These are phyloP conservation scores for Guillardia theta DNA, from an alignment of 78 protist genomes.

Conservation along the genomic window DNA sequence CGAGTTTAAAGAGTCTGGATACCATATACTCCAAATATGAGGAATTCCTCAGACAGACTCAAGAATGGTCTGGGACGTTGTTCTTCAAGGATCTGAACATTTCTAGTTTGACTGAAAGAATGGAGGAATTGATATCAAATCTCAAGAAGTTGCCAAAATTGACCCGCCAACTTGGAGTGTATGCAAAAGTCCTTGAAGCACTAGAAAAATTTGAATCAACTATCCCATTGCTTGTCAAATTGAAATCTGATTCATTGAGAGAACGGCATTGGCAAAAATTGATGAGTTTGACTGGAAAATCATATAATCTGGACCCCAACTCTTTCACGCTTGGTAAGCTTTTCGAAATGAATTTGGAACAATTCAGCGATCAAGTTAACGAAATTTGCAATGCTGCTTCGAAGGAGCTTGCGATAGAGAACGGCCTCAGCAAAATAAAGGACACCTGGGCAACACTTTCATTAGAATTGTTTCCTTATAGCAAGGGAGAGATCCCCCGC, in stretches of 20 bases:
- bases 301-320: conserved; percentile 55
- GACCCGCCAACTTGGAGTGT: not conserved
- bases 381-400: conserved; percentile 66
- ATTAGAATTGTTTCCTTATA: conserved; percentile 61
- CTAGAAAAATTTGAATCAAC: conserved; percentile 65
- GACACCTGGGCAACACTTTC: conserved; percentile 64
- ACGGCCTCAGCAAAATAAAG: conserved; percentile 52
- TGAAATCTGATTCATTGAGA: conserved; percentile 79
- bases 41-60: not conserved
- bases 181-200: not conserved
- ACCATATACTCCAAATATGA: not conserved
- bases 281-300: conserved; percentile 63
- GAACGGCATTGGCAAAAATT: conserved; percentile 80
- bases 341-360: conserved; percentile 71
- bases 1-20: not conserved
- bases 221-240: conserved; percentile 72
- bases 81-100: conserved; percentile 16
- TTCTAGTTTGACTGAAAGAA: not conserved
- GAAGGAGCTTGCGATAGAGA: conserved; percentile 79
- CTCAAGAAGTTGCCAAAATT: conserved; percentile 13
- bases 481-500: conserved; percentile 54
- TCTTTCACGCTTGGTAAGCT: conserved; percentile 65
- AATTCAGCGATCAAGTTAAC: conserved; percentile 61
- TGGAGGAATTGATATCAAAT: not conserved
- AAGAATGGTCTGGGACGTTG: conserved; percentile 4